phyloP scores from a whole-genome alignment of 139 green algal genomes.

The Micromonas pusilla region DNA sequence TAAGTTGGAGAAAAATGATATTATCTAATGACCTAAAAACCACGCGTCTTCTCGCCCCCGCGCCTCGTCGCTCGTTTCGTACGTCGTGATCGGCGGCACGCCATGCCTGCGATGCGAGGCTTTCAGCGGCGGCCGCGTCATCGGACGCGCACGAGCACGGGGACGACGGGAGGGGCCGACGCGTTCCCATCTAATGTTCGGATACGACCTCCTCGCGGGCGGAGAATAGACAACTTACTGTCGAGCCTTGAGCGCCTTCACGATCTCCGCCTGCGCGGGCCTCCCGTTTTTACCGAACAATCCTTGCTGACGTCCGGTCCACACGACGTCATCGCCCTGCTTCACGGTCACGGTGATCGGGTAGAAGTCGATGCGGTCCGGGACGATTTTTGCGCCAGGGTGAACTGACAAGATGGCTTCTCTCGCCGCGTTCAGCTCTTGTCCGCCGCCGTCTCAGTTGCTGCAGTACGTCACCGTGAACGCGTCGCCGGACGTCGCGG shows the following conservation, averaged over 20 bases:
- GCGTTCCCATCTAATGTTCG: no score
- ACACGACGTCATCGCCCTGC: conserved; percentile 4
- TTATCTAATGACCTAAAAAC: no score
- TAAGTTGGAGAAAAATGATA: not conserved
- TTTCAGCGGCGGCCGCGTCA: no score
- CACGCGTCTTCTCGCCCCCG: no score
- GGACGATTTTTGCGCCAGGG: conserved; percentile 16
- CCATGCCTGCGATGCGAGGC: no score
- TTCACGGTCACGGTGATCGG: conserved; percentile 30
- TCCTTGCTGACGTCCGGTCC: conserved; percentile 16
- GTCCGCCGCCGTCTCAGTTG: conserved; percentile 27
- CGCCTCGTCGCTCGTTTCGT: no score
- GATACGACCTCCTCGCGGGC: no score
- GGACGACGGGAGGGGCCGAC: no score
- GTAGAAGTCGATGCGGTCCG: conserved; percentile 16
- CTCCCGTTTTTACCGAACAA: conserved; percentile 29
- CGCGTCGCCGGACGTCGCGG: not conserved
- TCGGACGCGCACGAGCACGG: no score
- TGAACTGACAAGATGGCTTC: conserved; percentile 21
- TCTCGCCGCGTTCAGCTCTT: conserved; percentile 30
- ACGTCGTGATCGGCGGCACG: no score
- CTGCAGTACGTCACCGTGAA: conserved; percentile 16
- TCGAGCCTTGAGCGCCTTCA: not conserved
- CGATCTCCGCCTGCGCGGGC: conserved; percentile 15
- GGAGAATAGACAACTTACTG: no score